Evolutionary conservation across 108 stramenopile genomes (phyloP).

Genomic region (Aurantiochytrium sp.): DNA sequence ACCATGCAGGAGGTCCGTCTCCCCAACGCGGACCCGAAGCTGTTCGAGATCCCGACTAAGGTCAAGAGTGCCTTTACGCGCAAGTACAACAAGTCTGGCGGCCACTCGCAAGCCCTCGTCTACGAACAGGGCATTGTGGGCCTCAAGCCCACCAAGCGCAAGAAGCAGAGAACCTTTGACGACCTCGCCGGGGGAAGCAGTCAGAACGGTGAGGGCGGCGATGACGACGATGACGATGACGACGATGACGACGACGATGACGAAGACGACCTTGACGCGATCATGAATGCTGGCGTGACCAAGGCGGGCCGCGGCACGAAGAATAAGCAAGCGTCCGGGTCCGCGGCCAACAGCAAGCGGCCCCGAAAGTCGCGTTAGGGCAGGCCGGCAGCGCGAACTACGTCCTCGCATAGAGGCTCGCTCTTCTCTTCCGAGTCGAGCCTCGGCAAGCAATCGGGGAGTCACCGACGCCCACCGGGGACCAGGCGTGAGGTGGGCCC

Average conservation of each 20-base stretch:
- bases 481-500: no score
- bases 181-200: conserved; percentile 31
- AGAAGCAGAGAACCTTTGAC: neutral
- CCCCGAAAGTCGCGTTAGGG: neutral
- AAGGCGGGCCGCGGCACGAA: neutral
- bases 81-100: conserved; percentile 68
- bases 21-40: neutral
- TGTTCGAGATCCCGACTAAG: conserved; percentile 39
- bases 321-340: neutral
- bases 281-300: conserved; percentile 40
- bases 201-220: conserved; percentile 38
- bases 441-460: no score
- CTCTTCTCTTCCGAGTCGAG: neutral
- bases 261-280: conserved; percentile 45
- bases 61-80: conserved; percentile 77
- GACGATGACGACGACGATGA: conserved; percentile 49
- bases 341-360: neutral
- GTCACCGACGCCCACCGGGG: no score
- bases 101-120: conserved; percentile 76
- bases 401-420: neutral
- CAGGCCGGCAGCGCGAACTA: neutral
- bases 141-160: conserved; percentile 39
- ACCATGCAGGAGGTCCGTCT: conserved; percentile 72
- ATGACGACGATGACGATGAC: conserved; percentile 52
- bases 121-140: conserved; percentile 61